Evolutionary conservation across 352 stramenopile genomes (phyloP), one percentile per base, ranked within the genome.

Genomic region (Globisporangium alternatum): DNA sequence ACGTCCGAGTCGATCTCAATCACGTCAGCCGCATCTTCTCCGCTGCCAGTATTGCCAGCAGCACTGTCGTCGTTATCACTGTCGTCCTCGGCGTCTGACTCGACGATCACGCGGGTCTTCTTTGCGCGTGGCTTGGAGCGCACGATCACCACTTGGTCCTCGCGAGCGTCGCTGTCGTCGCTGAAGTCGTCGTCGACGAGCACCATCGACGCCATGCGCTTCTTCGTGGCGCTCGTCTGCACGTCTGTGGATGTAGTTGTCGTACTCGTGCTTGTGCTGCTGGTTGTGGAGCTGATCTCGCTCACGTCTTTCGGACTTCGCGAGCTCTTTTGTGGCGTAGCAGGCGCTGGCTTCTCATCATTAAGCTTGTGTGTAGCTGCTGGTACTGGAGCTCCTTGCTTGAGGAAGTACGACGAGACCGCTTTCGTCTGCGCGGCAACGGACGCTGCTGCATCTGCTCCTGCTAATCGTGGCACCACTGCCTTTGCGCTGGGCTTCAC

Each of bases 31-130:
- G 70, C 63, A 0, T 59, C 57, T 3, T 55, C 55, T 3, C 62
- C 56, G 10, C 9, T 37, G 25, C 17, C 6, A 33, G 5, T 47
- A 37, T 37, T 45, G 31, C 17, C 30, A 19, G 4, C 31, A 41
- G 37, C 21, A 9, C 57, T 61, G 2, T 55, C 51, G 0, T 77
- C 64, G 2, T 66, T 66, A 0, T 71, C 58, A 0, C 76, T 71
- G 15, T 73, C 58, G 9, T 71, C 61, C 8, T 83, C 76, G 2
- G 76, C 82, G 12, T 91, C 82, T 7, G 82, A 91, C 45, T 91
- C 82, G 21, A 89, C 68, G 67, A 91, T 91, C 2, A 74, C 78
- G 5, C 82, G 70, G 13, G 78, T 68, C 51, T 81, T 79, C 69
- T 89, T 88, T 10, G 60, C 65, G 19, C 73, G 71, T 15, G 76